A percentile compares a stretch with the other conserved stretches of the same genome.
These are phyloP conservation scores for Pezicula neosporulosa DNA, from an alignment of 2,329 filamentous ascomycete species.

Conservation along the genomic window DNA sequence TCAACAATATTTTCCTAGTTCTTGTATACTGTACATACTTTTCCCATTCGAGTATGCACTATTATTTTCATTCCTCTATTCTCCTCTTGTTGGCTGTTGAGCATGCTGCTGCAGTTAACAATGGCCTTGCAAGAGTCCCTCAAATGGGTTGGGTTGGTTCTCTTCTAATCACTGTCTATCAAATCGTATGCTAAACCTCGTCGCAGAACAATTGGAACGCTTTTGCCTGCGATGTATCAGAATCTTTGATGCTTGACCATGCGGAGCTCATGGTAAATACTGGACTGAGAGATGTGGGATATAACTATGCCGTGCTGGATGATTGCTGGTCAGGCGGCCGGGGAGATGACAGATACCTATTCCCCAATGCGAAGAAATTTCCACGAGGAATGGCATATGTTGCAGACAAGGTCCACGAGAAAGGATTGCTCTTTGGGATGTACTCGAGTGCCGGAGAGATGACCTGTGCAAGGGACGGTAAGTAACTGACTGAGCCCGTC, in stretches of 20 bases:
- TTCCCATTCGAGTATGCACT: too few relatives aligned
- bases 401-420: slow-evolving; percentile 33
- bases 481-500: neutral
- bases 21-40: too few relatives aligned
- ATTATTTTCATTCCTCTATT: neutral
- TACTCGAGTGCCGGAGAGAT: slow-evolving; percentile 32
- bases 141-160: slow-evolving; percentile 35
- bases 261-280: slow-evolving; percentile 42
- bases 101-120: slow-evolving; percentile 23
- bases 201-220: slow-evolving; percentile 40
- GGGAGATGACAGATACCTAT: slow-evolving; percentile 22
- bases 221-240: slow-evolving; percentile 46
- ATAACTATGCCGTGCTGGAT: slow-evolving; percentile 50
- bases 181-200: neutral
- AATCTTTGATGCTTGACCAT: slow-evolving; percentile 41
- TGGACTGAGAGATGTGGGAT: slow-evolving; percentile 47
- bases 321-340: slow-evolving; percentile 44
- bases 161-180: neutral
- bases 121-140: slow-evolving; percentile 33
- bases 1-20: too few relatives aligned
- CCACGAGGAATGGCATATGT: slow-evolving; percentile 38
- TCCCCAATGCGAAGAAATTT: slow-evolving; percentile 33
- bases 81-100: neutral
- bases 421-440: slow-evolving; percentile 38
- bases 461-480: slow-evolving; percentile 23